phyloP scores from a whole-genome alignment of 2,329 filamentous ascomycete genomes.

The Fusarium sororula region DNA sequence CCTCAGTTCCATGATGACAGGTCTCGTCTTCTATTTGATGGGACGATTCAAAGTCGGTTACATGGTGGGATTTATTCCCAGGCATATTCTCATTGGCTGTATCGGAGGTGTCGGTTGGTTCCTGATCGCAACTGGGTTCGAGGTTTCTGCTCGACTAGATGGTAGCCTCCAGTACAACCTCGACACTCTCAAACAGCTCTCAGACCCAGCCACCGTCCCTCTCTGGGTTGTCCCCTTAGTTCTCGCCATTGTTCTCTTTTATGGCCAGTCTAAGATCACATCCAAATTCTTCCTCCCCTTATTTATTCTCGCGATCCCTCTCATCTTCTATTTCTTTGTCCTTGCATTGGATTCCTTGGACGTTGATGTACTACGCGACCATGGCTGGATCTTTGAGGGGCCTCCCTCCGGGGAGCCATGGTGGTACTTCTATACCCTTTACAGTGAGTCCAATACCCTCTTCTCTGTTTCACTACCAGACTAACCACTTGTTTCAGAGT shows the following conservation, averaged over 20 bases:
- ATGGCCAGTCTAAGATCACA: conserved; percentile 77
- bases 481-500: conserved; percentile 63
- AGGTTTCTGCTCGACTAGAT: conserved; percentile 89
- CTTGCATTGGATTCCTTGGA: conserved; percentile 73
- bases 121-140: conserved; percentile 87
- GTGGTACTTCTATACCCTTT: conserved; percentile 98
- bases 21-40: conserved; percentile 90
- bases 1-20: conserved; percentile 89
- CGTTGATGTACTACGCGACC: conserved; percentile 71
- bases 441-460: conserved; percentile 67
- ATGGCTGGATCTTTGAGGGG: conserved; percentile 91
- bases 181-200: conserved; percentile 77
- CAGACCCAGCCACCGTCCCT: conserved; percentile 76
- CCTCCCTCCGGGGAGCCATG: conserved; percentile 88
- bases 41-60: conserved; percentile 88
- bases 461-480: background rate
- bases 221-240: conserved; percentile 85
- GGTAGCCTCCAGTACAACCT: conserved; percentile 85
- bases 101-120: conserved; percentile 98
- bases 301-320: conserved; percentile 83
- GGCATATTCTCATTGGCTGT: conserved; percentile 95
- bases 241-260: conserved; percentile 79
- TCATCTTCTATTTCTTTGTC: conserved; percentile 82
- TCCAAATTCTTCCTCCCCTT: conserved; percentile 87
- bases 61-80: conserved; percentile 94